These are phyloP conservation scores for Pythium pyrilobum DNA, from an alignment of 352 stramenopile genomes.

Conservation along the genomic window DNA sequence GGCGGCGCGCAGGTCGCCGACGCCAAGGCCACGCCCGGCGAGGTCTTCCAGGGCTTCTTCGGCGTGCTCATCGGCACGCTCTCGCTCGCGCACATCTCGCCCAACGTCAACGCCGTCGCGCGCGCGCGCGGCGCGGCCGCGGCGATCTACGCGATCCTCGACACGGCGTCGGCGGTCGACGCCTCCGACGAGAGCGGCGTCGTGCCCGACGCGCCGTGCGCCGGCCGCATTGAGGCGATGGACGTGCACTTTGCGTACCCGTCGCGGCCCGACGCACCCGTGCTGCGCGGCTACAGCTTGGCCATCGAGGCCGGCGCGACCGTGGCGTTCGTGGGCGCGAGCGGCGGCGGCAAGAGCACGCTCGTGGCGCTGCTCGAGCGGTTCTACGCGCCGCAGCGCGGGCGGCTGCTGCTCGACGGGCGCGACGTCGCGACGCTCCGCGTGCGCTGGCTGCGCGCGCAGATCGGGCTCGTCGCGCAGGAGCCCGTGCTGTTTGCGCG, in stretches of 20 bases:
- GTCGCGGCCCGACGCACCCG: constrained; percentile 19
- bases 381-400: constrained; percentile 50
- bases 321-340: constrained; percentile 28
- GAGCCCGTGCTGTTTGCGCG: constrained; percentile 74
- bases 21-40: constrained; percentile 21
- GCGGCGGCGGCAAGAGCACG: constrained; percentile 76
- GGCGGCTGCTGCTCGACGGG: constrained; percentile 53
- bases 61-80: constrained; percentile 41
- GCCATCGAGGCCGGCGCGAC: constrained; percentile 12
- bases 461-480: constrained; percentile 54
- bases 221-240: constrained; percentile 32
- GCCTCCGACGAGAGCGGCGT: constrained; percentile 22
- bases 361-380: constrained; percentile 63
- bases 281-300: background rate
- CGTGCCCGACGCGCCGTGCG: constrained; percentile 15
- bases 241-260: constrained; percentile 30
- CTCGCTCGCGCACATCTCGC: constrained; percentile 41
- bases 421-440: constrained; percentile 51
- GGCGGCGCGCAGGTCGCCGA: constrained; percentile 31
- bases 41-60: constrained; percentile 53
- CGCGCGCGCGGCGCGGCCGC: constrained; percentile 38
- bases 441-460: constrained; percentile 21
- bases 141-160: constrained; percentile 47
- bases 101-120: constrained; percentile 44
- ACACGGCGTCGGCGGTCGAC: constrained; percentile 44